Base-by-base conservation (phyloP, 768 basidiomycete species). In the Saitozyma sp. region DNA sequence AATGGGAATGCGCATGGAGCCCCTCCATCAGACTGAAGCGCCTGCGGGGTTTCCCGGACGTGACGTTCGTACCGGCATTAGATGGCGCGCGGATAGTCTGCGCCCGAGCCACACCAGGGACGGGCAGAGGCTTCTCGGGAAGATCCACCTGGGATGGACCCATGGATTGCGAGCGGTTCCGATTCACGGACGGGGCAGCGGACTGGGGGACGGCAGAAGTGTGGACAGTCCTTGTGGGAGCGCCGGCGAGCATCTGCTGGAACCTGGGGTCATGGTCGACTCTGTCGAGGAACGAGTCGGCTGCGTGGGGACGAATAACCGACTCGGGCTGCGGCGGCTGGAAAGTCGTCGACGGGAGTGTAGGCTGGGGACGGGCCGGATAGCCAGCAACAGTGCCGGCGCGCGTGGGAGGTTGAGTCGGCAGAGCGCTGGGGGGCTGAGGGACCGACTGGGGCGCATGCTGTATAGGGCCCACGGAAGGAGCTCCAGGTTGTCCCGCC, bases 191-290 rank as follows among this genome's bases (percentile, higher is more conserved):
- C 5, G 29, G 29, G 2, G 29, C 29, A 29, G 29, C 29, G 29
- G 29, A 29, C 29, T 29, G 29, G 29, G 29, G 29, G 29, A 29
- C 29, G 38, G 55, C 62, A 2, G 67, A 61, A n/a, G 74, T 71
- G 20, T 75, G 72, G n/a, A 77, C 63, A 9, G 74, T 73, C 58
- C 65, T 70, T 9, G 63, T 58, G 10, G 59, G 67, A 1, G 75
- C 72, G 6, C 70, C 72, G 19, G 39, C 38, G 10, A 78, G 68
- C 67, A 79, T 70, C 9, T 90, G 40, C 81, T 94, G 42, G 88
- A 94, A 84, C 71, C 89, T 2, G 86, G 92, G 51, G 90, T 94
- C 69, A 88, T 93, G 89, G 83, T 93, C 54, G 86, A 92, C 73
- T 88, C 90, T 2, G 74, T 92, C 51, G 85, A 79, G 68, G 46